Evolutionary conservation across 352 stramenopile species (phyloP).

Genomic region (Phytophthora boehmeriae): DNA sequence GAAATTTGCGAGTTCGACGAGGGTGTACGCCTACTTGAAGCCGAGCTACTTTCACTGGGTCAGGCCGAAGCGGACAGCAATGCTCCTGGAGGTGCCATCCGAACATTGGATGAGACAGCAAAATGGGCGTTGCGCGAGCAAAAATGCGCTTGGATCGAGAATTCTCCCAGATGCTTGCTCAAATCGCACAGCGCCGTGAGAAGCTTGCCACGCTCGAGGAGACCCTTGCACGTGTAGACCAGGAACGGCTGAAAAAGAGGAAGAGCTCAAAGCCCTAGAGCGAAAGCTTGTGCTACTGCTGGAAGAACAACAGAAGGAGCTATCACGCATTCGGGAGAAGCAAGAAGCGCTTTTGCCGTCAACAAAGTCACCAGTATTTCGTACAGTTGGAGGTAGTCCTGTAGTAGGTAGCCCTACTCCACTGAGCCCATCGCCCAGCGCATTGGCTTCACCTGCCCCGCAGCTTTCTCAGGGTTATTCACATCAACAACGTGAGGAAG

Average conservation of each 20-base stretch:
- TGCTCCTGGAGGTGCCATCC: slow-evolving; percentile 19
- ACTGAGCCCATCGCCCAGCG: slow-evolving; percentile 20
- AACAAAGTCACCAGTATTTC: slow-evolving; percentile 12
- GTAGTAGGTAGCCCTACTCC: slow-evolving; percentile 19
- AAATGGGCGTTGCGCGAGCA: slow-evolving; percentile 91
- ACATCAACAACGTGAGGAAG: slow-evolving; percentile 89
- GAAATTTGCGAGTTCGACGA: slow-evolving; percentile 96
- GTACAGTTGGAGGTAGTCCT: slow-evolving; percentile 31
- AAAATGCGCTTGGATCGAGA: slow-evolving; percentile 95
- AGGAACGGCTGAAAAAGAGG: slow-evolving; percentile 91
- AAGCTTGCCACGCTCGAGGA: slow-evolving; percentile 86
- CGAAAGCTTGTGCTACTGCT: slow-evolving; percentile 94
- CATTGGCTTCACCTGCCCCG: background rate
- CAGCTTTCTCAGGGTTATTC: slow-evolving; percentile 43
- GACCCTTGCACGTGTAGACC: slow-evolving; percentile 88
- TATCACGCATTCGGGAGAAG: slow-evolving; percentile 75
- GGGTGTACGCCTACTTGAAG: slow-evolving; percentile 89
- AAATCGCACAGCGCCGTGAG: slow-evolving; percentile 94
- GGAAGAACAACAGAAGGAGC: slow-evolving; percentile 94
- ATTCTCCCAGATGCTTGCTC: slow-evolving; percentile 93
- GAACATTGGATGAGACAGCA: slow-evolving; percentile 83
- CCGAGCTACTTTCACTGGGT: slow-evolving; percentile 92
- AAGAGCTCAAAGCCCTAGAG: slow-evolving; percentile 93
- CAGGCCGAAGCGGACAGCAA: slow-evolving; percentile 91
- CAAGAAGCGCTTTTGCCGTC: slow-evolving; percentile 46